These are phyloP conservation scores for Globisporangium emineosum DNA, from an alignment of 352 stramenopile species.

Conservation along the genomic window DNA sequence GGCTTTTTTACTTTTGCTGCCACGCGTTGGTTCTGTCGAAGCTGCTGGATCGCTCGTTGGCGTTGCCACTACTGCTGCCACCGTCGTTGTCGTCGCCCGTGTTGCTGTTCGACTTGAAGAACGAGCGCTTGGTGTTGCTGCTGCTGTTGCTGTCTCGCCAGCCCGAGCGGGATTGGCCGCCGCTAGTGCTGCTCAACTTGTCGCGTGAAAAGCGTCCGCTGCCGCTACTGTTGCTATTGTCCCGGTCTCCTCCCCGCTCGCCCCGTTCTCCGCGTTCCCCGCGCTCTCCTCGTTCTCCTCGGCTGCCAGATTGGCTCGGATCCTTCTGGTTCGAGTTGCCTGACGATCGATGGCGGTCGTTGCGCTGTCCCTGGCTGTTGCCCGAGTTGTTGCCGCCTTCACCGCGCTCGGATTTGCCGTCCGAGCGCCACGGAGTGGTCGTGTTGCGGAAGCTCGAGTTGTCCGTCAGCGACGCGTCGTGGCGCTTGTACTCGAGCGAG, in stretches of 20 bases:
- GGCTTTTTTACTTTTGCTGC: constrained; percentile 25
- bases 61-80: constrained; percentile 23
- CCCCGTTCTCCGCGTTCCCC: constrained; percentile 6
- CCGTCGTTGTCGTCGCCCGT: constrained; percentile 31
- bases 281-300: constrained; percentile 11
- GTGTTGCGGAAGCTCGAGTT: constrained; percentile 80
- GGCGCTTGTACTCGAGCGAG: constrained; percentile 90
- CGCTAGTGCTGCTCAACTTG: constrained; percentile 14
- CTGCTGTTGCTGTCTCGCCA: constrained; percentile 53
- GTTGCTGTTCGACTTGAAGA: constrained; percentile 33
- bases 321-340: constrained; percentile 19
- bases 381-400: constrained; percentile 43
- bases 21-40: constrained; percentile 36
- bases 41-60: constrained; percentile 24
- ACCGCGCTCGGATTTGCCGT: constrained; percentile 35
- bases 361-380: constrained; percentile 28
- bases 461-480: constrained; percentile 84
- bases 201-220: constrained; percentile 54
- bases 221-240: constrained; percentile 24
- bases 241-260: no score
- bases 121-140: constrained; percentile 28
- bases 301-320: constrained; percentile 10
- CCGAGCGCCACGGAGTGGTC: constrained; percentile 64
- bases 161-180: constrained; percentile 36
- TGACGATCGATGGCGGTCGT: constrained; percentile 17